These are phyloP conservation scores for Fusarium chuoi DNA, from an alignment of 2,329 filamentous ascomycete species.

Conservation along the genomic window DNA sequence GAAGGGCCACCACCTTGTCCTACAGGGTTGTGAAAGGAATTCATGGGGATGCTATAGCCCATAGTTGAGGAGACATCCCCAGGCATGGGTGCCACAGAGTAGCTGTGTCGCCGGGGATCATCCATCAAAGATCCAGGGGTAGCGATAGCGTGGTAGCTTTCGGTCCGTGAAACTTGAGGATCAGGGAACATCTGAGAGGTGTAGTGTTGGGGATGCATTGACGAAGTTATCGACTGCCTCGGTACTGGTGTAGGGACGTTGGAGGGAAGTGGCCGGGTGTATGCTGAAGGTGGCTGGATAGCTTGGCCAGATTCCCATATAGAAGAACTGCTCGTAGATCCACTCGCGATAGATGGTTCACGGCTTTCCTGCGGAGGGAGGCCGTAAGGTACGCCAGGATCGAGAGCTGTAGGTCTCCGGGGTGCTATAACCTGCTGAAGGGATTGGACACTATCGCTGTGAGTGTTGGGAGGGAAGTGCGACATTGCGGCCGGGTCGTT, in stretches of 20 bases:
- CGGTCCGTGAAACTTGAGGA: slow-evolving; percentile 35
- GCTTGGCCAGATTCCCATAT: slow-evolving; percentile 48
- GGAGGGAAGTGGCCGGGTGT: slow-evolving; percentile 42
- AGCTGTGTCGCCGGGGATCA: slow-evolving; percentile 41
- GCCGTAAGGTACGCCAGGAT: slow-evolving; percentile 42
- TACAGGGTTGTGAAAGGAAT: slow-evolving; percentile 35
- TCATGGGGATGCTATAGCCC: slow-evolving; percentile 42
- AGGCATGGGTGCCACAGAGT: slow-evolving; percentile 35
- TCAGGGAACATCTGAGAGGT: slow-evolving; percentile 34
- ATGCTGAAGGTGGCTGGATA: slow-evolving; percentile 39
- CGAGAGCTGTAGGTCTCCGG: slow-evolving; percentile 47
- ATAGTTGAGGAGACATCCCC: slow-evolving; percentile 37
- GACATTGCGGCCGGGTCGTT: slow-evolving; percentile 33
- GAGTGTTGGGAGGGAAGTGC: slow-evolving; percentile 37
- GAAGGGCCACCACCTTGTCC: slow-evolving; percentile 31
- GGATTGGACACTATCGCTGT: slow-evolving; percentile 45
- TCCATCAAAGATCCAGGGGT: slow-evolving; percentile 38
- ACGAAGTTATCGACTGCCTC: slow-evolving; percentile 37
- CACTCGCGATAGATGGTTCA: slow-evolving; percentile 48
- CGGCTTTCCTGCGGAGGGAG: slow-evolving; percentile 48
- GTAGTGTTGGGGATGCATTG: slow-evolving; percentile 40
- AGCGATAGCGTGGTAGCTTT: slow-evolving; percentile 34
- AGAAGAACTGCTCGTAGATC: slow-evolving; percentile 47
- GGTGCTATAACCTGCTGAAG: slow-evolving; percentile 53
- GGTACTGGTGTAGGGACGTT: slow-evolving; percentile 36